Conservation (phyloP, 1,284 basidiomycete species). For the Ceratobasidium papillatum region DNA sequence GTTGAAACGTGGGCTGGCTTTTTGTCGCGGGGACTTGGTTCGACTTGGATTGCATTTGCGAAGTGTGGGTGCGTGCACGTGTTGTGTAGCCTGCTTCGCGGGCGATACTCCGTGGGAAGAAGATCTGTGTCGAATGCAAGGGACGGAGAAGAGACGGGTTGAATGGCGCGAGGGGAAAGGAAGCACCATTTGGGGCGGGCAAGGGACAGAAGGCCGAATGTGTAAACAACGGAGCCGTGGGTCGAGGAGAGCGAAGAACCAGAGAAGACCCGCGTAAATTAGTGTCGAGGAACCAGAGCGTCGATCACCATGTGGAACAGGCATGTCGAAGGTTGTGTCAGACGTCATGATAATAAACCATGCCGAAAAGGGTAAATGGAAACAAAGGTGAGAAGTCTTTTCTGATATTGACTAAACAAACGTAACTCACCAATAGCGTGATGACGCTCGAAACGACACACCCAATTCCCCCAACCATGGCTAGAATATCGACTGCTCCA, state of each 20-base stretch:
- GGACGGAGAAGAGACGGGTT: background rate
- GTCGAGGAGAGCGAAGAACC: background rate
- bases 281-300: background rate
- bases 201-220: background rate
- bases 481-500: slow-evolving; percentile 62
- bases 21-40: background rate
- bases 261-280: background rate
- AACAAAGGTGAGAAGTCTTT: background rate
- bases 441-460: slow-evolving; percentile 79
- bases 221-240: background rate
- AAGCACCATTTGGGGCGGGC: background rate
- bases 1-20: background rate
- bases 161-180: background rate
- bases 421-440: slow-evolving; percentile 68
- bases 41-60: slow-evolving; percentile 12
- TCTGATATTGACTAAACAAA: background rate
- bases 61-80: slow-evolving; percentile 11
- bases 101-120: slow-evolving; percentile 37
- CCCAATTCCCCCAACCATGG: slow-evolving; percentile 73
- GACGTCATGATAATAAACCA: background rate
- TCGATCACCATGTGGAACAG: background rate
- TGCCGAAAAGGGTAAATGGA: background rate
- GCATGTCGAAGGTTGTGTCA: background rate
- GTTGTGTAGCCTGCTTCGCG: slow-evolving; percentile 35
- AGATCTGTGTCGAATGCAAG: slow-evolving; percentile 15